phyloP scores from a whole-genome alignment of 108 stramenopile species.

The Nitzschia putrida region DNA sequence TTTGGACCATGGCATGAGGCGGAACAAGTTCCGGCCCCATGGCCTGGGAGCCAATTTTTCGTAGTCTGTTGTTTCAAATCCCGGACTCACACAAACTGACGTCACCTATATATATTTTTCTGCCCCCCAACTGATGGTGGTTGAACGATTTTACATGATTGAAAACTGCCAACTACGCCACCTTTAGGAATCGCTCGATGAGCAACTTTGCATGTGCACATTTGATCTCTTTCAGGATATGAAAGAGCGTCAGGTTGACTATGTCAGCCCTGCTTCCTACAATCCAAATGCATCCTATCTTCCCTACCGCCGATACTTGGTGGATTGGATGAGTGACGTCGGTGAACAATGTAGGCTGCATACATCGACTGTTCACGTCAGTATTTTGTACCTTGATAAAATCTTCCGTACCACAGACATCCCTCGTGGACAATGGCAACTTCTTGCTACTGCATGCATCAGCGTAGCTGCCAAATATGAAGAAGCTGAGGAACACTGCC shows the following conservation, averaged over 20 bases:
- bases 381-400: constrained; percentile 85
- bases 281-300: constrained; percentile 73
- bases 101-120: constrained; percentile 12
- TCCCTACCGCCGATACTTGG: constrained; percentile 86
- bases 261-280: constrained; percentile 71
- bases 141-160: background rate
- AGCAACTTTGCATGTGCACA: constrained; percentile 61
- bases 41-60: background rate
- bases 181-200: constrained; percentile 59
- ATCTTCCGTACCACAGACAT: constrained; percentile 74
- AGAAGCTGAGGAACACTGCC: constrained; percentile 90
- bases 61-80: background rate
- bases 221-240: constrained; percentile 82
- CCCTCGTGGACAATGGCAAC: constrained; percentile 84
- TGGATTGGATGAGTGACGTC: constrained; percentile 92
- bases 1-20: background rate
- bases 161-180: background rate
- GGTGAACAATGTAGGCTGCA: constrained; percentile 85
- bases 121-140: background rate
- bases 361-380: constrained; percentile 80
- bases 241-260: constrained; percentile 75
- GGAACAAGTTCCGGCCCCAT: background rate
- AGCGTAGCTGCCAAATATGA: constrained; percentile 90
- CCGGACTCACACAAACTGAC: background rate
- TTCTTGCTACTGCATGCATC: constrained; percentile 89